phyloP scores from a whole-genome alignment of 176 grass and related monocot species.

The Aechmea fasciata region DNA sequence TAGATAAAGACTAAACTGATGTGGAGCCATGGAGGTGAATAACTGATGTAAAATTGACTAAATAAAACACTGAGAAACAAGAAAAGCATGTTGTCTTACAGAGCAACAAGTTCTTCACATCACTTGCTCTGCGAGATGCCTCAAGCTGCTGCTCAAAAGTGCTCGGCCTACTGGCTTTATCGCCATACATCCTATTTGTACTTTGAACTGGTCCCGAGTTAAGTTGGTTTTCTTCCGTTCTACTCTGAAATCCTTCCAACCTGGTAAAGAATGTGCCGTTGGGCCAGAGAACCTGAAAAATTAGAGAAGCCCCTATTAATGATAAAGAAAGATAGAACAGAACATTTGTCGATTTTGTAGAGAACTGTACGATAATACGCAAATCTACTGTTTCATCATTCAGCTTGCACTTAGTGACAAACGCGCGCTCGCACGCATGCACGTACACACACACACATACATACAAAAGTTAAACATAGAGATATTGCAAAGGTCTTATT shows the following conservation, averaged over 20 bases:
- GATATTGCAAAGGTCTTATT: too few species aligned
- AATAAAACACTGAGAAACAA: constrained; percentile 10
- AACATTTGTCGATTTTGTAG: neutral
- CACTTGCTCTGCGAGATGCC: constrained; percentile 83
- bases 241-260: constrained; percentile 51
- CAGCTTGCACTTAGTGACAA: neutral
- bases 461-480: too few species aligned
- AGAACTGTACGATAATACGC: neutral
- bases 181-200: constrained; percentile 28
- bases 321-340: constrained; percentile 8
- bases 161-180: constrained; percentile 25
- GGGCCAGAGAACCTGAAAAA: constrained; percentile 73
- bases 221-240: constrained; percentile 27
- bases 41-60: neutral
- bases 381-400: neutral
- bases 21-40: neutral
- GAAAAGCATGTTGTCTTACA: constrained; percentile 35
- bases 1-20: neutral
- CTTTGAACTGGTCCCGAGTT: constrained; percentile 27
- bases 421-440: too few species aligned
- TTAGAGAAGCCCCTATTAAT: constrained; percentile 20
- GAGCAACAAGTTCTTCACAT: constrained; percentile 93
- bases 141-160: constrained; percentile 67
- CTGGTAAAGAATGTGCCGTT: constrained; percentile 82
- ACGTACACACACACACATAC: too few species aligned